phyloP scores from a whole-genome alignment of 78 protist species.

The Salpingoeca rosetta region DNA sequence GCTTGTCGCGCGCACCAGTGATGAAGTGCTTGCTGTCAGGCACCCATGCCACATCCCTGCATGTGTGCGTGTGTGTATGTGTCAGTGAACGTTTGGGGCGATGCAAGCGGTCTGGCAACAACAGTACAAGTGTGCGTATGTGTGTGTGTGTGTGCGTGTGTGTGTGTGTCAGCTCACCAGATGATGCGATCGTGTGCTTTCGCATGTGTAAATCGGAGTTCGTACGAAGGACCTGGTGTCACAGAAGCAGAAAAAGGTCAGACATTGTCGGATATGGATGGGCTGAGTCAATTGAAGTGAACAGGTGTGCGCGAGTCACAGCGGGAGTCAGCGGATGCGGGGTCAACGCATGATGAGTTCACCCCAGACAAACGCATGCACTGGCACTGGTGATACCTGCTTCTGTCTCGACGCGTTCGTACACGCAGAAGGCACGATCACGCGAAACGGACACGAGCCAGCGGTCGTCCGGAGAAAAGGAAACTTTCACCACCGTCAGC shows the following conservation, averaged over 20 bases:
- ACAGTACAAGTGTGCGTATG: too few species aligned
- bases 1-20: slow-evolving; percentile 21
- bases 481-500: not conserved
- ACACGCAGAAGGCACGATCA: not conserved
- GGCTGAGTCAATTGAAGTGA: not conserved
- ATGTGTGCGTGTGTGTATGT: too few species aligned
- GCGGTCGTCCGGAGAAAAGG: not conserved
- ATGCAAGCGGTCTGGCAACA: too few species aligned
- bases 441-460: not conserved
- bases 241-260: not conserved
- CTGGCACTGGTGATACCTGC: not conserved
- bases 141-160: too few species aligned
- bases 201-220: not conserved
- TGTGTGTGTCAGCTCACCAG: not conserved
- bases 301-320: not conserved
- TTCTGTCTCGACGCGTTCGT: not conserved
- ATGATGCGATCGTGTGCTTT: slow-evolving; percentile 21
- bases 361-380: not conserved
- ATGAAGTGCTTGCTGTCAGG: not conserved
- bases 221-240: not conserved
- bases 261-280: not conserved
- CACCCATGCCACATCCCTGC: too few species aligned
- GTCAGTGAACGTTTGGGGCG: too few species aligned
- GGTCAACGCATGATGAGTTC: not conserved
- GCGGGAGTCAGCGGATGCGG: not conserved